phyloP scores from a whole-genome alignment of 805 yeast species.

The Wickerhamia fluorescens region DNA sequence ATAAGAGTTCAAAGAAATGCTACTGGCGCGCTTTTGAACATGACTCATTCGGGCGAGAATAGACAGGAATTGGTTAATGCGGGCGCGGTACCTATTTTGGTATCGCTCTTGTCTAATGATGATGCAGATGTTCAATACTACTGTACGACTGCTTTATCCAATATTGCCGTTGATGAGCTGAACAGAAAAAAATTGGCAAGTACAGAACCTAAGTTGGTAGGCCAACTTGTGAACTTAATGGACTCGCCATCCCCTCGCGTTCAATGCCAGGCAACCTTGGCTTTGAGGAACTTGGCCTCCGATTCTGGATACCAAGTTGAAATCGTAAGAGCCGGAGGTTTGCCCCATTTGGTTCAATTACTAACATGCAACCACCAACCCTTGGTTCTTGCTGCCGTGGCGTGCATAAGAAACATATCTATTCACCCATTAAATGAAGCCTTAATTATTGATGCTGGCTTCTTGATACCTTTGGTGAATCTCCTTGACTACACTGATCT shows the following conservation, averaged over 20 bases:
- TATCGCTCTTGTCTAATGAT: slow-evolving; percentile 71
- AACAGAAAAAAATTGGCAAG: slow-evolving; percentile 84
- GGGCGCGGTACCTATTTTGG: slow-evolving; percentile 96
- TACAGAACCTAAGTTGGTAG: slow-evolving; percentile 87
- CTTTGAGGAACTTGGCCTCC: slow-evolving; percentile 90
- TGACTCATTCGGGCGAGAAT: slow-evolving; percentile 97
- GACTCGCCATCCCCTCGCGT: slow-evolving; percentile 90
- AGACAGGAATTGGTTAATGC: slow-evolving; percentile 95
- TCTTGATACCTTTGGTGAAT: slow-evolving; percentile 82
- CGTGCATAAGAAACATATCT: slow-evolving; percentile 94
- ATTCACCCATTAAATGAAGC: slow-evolving; percentile 96
- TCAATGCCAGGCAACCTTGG: slow-evolving; percentile 97
- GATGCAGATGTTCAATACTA: slow-evolving; percentile 98
- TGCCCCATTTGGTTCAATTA: slow-evolving; percentile 85
- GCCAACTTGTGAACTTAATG: slow-evolving; percentile 85
- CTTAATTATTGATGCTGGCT: slow-evolving; percentile 93
- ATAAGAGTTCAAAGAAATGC: slow-evolving; percentile 97
- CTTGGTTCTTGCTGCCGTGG: slow-evolving; percentile 91
- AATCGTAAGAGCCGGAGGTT: slow-evolving; percentile 91
- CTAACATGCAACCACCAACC: slow-evolving; percentile 89
- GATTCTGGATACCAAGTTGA: slow-evolving; percentile 95
- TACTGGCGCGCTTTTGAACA: slow-evolving; percentile 93
- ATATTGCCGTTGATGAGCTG: slow-evolving; percentile 92
- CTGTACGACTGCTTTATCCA: slow-evolving; percentile 94
- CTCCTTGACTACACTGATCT: slow-evolving; percentile 78